Conservation (phyloP, 78 protist species). For the Dictyostelium brefeldianum region DNA sequence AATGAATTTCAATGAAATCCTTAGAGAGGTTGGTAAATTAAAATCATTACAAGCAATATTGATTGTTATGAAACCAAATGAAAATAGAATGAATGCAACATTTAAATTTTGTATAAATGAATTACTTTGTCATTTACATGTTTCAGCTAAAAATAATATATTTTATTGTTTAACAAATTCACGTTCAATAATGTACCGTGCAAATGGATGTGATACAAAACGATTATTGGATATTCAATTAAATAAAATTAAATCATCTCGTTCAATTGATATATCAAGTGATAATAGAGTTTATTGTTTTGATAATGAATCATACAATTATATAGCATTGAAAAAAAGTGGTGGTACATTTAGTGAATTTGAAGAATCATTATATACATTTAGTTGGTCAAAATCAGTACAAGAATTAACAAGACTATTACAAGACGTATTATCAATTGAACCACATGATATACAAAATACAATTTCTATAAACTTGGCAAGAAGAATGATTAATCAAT, state of each 20-base stretch:
- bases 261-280: neutral
- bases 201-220: neutral
- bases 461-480: neutral
- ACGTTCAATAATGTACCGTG: neutral
- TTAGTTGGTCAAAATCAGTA: neutral
- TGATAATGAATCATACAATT: conserved; percentile 2
- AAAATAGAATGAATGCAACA: neutral
- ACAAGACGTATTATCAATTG: neutral
- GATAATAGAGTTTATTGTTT: neutral
- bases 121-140: conserved; percentile 20
- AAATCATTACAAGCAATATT: neutral
- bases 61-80: conserved; percentile 15
- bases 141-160: neutral
- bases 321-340: neutral
- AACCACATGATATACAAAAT: conserved; percentile 11
- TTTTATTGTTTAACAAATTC: neutral
- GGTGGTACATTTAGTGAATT: neutral
- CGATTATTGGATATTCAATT: neutral
- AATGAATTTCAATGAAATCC: neutral
- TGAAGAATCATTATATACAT: neutral
- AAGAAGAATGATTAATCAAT: neutral
- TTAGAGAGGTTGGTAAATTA: neutral
- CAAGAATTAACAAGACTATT: neutral
- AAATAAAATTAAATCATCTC: neutral
- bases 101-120: neutral